Conservation (phyloP, 2,329 filamentous ascomycete species). For the Neophaeococcomyces aloes region DNA sequence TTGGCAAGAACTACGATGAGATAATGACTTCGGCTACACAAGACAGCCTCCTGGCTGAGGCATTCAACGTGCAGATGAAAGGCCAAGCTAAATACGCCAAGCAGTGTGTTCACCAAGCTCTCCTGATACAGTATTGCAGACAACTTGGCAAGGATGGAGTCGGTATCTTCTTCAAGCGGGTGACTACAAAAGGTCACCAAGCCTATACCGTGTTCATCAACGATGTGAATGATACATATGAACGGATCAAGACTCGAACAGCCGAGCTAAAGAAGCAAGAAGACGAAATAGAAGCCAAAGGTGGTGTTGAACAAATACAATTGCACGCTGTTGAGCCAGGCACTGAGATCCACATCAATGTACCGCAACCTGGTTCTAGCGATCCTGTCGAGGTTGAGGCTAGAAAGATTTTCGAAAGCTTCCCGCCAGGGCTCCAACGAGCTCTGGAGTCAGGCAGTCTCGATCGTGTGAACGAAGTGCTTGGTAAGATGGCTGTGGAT, state of each 20-base stretch:
- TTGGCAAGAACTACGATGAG: slow-evolving; percentile 59
- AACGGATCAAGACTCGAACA: slow-evolving; percentile 65
- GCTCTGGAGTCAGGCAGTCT: slow-evolving; percentile 82
- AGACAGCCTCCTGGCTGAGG: slow-evolving; percentile 80
- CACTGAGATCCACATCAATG: slow-evolving; percentile 78
- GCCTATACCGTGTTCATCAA: slow-evolving; percentile 84
- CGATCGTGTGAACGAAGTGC: slow-evolving; percentile 77
- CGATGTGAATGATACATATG: slow-evolving; percentile 82
- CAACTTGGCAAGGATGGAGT: slow-evolving; percentile 82
- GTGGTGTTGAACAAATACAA: slow-evolving; percentile 89
- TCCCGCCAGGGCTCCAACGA: slow-evolving; percentile 67
- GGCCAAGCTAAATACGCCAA: slow-evolving; percentile 64
- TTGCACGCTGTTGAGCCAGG: slow-evolving; percentile 90
- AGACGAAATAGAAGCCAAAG: slow-evolving; percentile 40
- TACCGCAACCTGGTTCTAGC: slow-evolving; percentile 59
- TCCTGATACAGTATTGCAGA: slow-evolving; percentile 89
- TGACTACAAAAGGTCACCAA: slow-evolving; percentile 80
- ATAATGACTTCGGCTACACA: slow-evolving; percentile 78
- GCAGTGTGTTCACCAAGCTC: slow-evolving; percentile 84
- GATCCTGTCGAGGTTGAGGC: slow-evolving; percentile 52
- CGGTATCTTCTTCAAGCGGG: slow-evolving; percentile 87
- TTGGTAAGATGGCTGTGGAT: slow-evolving; percentile 78
- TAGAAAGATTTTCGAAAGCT: slow-evolving; percentile 70
- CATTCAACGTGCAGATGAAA: slow-evolving; percentile 78
- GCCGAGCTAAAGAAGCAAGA: slow-evolving; percentile 58